Evolutionary conservation across 179 eudicot species (phyloP).

Genomic region (Silene coronaria): DNA sequence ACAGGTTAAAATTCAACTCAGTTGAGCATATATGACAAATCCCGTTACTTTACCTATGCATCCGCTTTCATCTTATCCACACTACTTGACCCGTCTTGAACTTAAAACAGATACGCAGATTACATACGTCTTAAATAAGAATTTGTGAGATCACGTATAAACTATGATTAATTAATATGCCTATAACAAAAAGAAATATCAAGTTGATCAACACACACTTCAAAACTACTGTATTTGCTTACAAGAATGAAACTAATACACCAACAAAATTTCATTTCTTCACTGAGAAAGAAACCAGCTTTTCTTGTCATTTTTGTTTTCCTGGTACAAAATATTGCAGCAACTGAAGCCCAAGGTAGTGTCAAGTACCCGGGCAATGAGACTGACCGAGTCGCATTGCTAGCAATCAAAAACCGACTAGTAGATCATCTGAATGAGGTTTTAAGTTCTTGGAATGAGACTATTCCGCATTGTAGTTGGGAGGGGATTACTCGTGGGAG

Average conservation of each 20-base stretch:
- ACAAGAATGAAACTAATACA: neutral
- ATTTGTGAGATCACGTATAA: too few relatives aligned
- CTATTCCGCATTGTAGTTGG: slow-evolving; percentile 23
- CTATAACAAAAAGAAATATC: too few relatives aligned
- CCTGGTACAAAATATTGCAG: neutral
- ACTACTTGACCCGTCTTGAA: too few relatives aligned
- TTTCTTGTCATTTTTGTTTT: slow-evolving; percentile 1
- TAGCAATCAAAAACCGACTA: slow-evolving; percentile 19
- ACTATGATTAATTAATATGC: too few relatives aligned
- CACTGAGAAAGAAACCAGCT: neutral
- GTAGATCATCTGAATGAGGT: neutral
- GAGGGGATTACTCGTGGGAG: slow-evolving; percentile 20
- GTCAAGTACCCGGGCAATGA: neutral
- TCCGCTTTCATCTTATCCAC: too few relatives aligned
- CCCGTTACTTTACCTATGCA: too few relatives aligned
- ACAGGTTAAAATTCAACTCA: too few relatives aligned
- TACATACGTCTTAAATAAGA: too few relatives aligned
- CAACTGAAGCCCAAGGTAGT: neutral
- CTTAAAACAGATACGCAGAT: too few relatives aligned
- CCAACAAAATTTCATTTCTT: neutral
- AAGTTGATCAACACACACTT: too few relatives aligned
- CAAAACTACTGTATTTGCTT: too few relatives aligned
- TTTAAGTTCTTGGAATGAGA: slow-evolving; percentile 16
- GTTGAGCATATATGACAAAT: too few relatives aligned
- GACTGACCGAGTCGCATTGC: slow-evolving; percentile 13